Conservation (phyloP, 2,329 filamentous ascomycete species). For the Chaetomium sp. region DNA sequence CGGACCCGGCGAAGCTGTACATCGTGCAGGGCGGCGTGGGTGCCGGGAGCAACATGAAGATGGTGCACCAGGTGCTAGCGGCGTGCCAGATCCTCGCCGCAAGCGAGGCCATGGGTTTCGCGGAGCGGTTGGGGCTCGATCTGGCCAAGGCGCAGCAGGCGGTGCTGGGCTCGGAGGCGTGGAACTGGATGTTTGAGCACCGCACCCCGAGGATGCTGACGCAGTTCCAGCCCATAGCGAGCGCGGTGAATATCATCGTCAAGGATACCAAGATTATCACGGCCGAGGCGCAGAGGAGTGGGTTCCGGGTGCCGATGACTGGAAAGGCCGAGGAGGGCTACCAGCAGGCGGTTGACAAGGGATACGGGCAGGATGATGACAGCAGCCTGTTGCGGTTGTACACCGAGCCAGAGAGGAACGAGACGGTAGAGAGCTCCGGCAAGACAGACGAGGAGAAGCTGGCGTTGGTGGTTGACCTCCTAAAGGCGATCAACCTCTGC, state of each 20-base stretch:
- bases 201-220: slow-evolving; percentile 58
- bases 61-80: slow-evolving; percentile 65
- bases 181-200: slow-evolving; percentile 66
- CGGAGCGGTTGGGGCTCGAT: slow-evolving; percentile 57
- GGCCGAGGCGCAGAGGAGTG: slow-evolving; percentile 58
- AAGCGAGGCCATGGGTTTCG: slow-evolving; percentile 63
- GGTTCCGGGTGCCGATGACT: slow-evolving; percentile 63
- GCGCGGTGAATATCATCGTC: slow-evolving; percentile 61
- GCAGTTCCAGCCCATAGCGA: slow-evolving; percentile 57
- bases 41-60: slow-evolving; percentile 63
- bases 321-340: slow-evolving; percentile 67
- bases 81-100: slow-evolving; percentile 64
- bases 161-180: slow-evolving; percentile 51
- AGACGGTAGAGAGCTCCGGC: slow-evolving; percentile 35
- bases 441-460: slow-evolving; percentile 43
- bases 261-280: slow-evolving; percentile 70
- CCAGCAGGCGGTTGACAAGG: slow-evolving; percentile 59
- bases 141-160: slow-evolving; percentile 45
- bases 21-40: slow-evolving; percentile 62
- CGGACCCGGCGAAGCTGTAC: slow-evolving; percentile 63
- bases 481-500: slow-evolving; percentile 49
- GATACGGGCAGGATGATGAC: slow-evolving; percentile 53
- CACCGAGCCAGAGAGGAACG: slow-evolving; percentile 40
- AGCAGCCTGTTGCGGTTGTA: slow-evolving; percentile 49
- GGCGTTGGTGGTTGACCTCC: slow-evolving; percentile 43